These are phyloP conservation scores for Bretschneidera sinensis DNA, from an alignment of 345 rosid genomes.

Conservation along the genomic window DNA sequence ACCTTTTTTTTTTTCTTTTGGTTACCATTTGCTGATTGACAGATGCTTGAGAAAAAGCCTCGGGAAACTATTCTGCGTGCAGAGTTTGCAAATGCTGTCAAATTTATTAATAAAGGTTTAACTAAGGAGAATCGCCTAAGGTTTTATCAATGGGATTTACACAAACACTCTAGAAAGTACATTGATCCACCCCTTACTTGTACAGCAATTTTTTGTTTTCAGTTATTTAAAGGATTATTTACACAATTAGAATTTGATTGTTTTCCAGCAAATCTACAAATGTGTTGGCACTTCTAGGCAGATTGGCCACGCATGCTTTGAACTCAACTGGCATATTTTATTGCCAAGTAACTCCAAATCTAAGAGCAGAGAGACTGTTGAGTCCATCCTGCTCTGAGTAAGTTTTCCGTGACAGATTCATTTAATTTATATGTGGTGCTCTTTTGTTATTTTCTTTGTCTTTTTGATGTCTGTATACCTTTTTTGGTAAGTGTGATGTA, in stretches of 20 bases:
- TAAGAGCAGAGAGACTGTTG: constrained; percentile 31
- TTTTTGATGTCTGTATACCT: no score
- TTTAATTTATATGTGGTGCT: no score
- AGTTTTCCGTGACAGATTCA: constrained; percentile 26
- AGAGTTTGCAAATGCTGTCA: constrained; percentile 80
- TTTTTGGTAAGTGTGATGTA: no score
- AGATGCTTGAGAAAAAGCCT: constrained; percentile 85
- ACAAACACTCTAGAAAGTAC: constrained; percentile 72
- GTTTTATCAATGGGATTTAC: constrained; percentile 89
- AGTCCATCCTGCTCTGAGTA: constrained; percentile 46
- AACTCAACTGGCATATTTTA: constrained; percentile 73
- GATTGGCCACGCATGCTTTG: constrained; percentile 62
- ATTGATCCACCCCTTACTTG: constrained; percentile 4
- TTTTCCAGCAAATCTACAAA: constrained; percentile 55
- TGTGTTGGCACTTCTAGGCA: constrained; percentile 63
- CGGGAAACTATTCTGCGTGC: constrained; percentile 80
- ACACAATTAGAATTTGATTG: constrained; percentile 11
- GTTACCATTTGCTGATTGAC: constrained; percentile 24
- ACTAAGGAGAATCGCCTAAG: constrained; percentile 58
- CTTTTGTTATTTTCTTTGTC: no score
- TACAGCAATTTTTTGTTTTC: neutral
- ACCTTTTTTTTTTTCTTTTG: constrained; percentile 10
- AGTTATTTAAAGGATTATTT: constrained; percentile 8
- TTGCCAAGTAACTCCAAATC: constrained; percentile 47
- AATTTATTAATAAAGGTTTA: constrained; percentile 53